Base-by-base conservation (phyloP, 1,284 basidiomycete species). In the Apiotrichum montevideense region DNA sequence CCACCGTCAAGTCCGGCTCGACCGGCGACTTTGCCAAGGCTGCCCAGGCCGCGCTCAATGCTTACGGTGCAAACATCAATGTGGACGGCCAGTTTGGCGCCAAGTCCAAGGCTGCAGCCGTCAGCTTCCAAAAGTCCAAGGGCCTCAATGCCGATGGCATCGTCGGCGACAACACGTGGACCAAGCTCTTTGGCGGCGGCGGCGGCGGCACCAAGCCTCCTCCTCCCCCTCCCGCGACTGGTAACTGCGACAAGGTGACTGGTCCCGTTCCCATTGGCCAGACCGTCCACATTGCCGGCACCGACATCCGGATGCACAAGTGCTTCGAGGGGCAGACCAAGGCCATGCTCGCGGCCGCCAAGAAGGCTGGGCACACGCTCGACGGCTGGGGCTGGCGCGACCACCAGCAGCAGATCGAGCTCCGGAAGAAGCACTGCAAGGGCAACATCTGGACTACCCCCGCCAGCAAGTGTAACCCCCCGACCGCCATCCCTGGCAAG, bases 41-140 rank as follows among this genome's bases (percentile, higher is more conserved):
- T 1, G 56, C 56, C 0, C 52, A 58, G 44, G 32, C 39, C 4
- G 48, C 45, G 3, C 39, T 51, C 14, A 34, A 15, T 21, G 44
- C 9, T n/a, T 13, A 40, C 8, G 53, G 47, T 21, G 40, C 46
- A 3, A 21, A 29, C 1, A n/a, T 58, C 6, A 33, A 7, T 0
- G 49, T 54, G 35, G 56, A 58, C 29, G 52, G 56, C 9, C 10
- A 43, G 21, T 58, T 58, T 37, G 56, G 56, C 2, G 35, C 48
- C 7, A 52, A 7, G 1, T 46, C 52, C 3, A 32, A 51, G 21
- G 3, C 48, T 0, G 56, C 56, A 0, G n/a, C 48, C 0, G 44
- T 44, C 32, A 8, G 11, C 3, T 57, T 48, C 46, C 56, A 57
- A 42, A 13, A 4, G 4, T 10, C 6, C 11, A 34, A 40, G 3